Base-by-base conservation (phyloP, 768 basidiomycete species). In the Lactarius hengduanensis region DNA sequence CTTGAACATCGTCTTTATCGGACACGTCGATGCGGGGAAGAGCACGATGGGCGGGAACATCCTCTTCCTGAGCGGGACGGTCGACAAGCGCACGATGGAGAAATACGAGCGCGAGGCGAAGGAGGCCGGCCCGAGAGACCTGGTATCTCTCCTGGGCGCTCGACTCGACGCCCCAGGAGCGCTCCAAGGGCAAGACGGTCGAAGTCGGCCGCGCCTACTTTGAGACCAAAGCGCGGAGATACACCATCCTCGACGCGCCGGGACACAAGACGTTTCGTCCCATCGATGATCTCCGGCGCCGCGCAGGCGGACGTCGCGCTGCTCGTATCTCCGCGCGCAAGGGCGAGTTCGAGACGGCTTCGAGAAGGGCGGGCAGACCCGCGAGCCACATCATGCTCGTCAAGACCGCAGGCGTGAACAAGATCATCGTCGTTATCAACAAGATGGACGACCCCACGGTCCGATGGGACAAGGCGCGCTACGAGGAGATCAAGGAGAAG, bases 81-180 rank as follows among this genome's bases (percentile, higher is more conserved):
- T 96, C 61, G 97, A 99, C 78, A 98, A 98, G 80, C 89, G 97
- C 59, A 99, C 97, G 32, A 93, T 99, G 90, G 97, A 99, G 78
- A 99, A 98, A 77, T 92, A 91, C 77, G 96, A 98, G 78, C 85
- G 86, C 70, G 97, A 98, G 72, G 96, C 97, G 61, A 99, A 97
- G 77, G 97, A 98, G 67, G 94, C 94, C 20, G 97, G 97, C 57
- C n/a, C 88, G 94, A 72, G 97, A 98, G 77, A 88, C 86, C 4
- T 99, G 97, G 97, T 98, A 98, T 77, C 89, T 99, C 64, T 91
- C 89, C 66, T 99, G 96, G 96, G 97, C 97, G 2, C 87, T 99
- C 65, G 97, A 99, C 75, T 96, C 94, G n/a, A 97, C 95, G 8
- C 90, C 93, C 0, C 96, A 98, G 76, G 97, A 98, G 75, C 87